Evolutionary conservation across 2,329 filamentous ascomycete species (phyloP).

Genomic region (Hymenoscyphus linearis): DNA sequence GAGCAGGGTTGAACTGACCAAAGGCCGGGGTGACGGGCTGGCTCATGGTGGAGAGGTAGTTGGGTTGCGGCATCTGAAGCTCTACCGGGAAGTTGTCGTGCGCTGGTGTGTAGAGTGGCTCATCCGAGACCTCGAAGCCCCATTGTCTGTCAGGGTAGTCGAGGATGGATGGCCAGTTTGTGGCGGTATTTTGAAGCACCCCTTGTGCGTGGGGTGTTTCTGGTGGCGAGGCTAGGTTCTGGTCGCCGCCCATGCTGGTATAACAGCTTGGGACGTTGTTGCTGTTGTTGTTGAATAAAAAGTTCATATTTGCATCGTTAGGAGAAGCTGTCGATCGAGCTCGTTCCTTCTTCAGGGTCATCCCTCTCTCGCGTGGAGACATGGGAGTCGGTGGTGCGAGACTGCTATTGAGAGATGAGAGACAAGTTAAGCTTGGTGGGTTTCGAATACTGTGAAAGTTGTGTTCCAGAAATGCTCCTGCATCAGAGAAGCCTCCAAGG

Average conservation of each 20-base stretch:
- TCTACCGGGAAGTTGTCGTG: constrained; percentile 25
- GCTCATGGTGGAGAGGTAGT: constrained; percentile 19
- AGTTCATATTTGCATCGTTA: constrained; percentile 20
- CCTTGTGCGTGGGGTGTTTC: constrained; percentile 27
- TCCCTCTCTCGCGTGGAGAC: constrained; percentile 28
- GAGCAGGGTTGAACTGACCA: constrained; percentile 25
- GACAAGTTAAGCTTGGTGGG: constrained; percentile 20
- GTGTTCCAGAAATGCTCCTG: constrained; percentile 27
- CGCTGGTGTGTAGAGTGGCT: constrained; percentile 27
- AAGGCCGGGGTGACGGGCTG: constrained; percentile 31
- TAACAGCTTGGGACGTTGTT: constrained; percentile 19
- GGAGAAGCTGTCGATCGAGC: constrained; percentile 25
- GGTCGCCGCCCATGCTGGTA: constrained; percentile 21
- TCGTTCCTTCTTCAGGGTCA: constrained; percentile 22
- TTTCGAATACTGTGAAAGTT: constrained; percentile 24
- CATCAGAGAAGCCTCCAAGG: constrained; percentile 24
- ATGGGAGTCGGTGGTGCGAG: constrained; percentile 32
- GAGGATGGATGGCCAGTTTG: constrained; percentile 13
- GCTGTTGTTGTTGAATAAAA: constrained; percentile 23
- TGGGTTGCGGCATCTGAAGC: constrained; percentile 27
- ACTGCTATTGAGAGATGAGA: constrained; percentile 28
- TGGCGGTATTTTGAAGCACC: constrained; percentile 8
- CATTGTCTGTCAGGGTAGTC: constrained; percentile 24
- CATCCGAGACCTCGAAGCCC: constrained; percentile 25
- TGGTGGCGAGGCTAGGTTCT: constrained; percentile 28